phyloP scores from a whole-genome alignment of 768 basidiomycete genomes.

The Pleurotus tuoliensis region DNA sequence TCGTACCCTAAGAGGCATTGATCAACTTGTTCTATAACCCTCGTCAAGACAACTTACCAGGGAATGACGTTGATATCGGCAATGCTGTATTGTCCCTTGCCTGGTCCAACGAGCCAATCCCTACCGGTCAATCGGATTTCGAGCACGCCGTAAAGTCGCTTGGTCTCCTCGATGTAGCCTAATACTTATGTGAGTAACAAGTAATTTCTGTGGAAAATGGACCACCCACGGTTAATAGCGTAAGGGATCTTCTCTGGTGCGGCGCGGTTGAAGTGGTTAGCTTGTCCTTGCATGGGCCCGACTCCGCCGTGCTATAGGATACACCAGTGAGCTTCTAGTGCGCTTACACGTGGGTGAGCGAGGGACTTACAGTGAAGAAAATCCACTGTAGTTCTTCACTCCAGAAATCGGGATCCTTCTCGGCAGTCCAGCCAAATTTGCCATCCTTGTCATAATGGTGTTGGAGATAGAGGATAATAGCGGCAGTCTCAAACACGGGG shows the following conservation, averaged over 20 bases:
- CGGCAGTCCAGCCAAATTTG: conserved; percentile 62
- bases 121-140: conserved; percentile 70
- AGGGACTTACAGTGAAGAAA: conserved; percentile 64
- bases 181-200: conserved; percentile 13
- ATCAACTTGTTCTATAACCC: not conserved
- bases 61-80: conserved; percentile 70
- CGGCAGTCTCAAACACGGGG: conserved; percentile 70
- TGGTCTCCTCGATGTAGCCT: conserved; percentile 81
- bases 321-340: not conserved
- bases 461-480: conserved; percentile 79
- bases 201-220: not conserved
- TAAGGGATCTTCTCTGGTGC: conserved; percentile 70
- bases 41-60: conserved; percentile 38
- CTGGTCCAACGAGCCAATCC: conserved; percentile 79
- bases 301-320: conserved; percentile 64
- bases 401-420: conserved; percentile 50
- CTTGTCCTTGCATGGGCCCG: conserved; percentile 89
- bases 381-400: conserved; percentile 83
- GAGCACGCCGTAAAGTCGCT: conserved; percentile 79
- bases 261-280: conserved; percentile 65
- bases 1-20: conserved; percentile 45
- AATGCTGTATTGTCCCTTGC: conserved; percentile 60
- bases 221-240: conserved; percentile 53
- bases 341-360: not conserved
- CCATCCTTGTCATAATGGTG: conserved; percentile 79